phyloP scores from a whole-genome alignment of 2,329 filamentous ascomycete genomes.

The Tolypocladium guangdongense region DNA sequence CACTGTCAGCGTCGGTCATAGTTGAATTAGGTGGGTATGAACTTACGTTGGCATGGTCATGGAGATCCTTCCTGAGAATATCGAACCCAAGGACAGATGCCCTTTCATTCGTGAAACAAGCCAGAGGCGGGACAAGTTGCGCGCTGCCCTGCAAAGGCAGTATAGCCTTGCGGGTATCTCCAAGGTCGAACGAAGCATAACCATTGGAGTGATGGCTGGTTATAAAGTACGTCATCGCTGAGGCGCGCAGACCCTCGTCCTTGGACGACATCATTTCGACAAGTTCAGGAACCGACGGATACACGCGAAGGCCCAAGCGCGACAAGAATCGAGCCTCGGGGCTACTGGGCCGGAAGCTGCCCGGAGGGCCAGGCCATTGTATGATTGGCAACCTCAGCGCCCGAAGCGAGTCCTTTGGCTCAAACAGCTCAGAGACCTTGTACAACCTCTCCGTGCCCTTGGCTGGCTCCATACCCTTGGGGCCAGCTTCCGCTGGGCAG shows the following conservation, averaged over 20 bases:
- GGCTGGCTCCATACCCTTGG: slow-evolving; percentile 41
- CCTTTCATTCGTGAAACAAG: slow-evolving; percentile 73
- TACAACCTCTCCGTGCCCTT: slow-evolving; percentile 46
- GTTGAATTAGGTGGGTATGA: neutral
- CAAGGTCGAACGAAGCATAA: slow-evolving; percentile 56
- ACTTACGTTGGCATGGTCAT: slow-evolving; percentile 55
- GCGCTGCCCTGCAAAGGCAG: slow-evolving; percentile 63
- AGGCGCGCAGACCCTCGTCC: slow-evolving; percentile 47
- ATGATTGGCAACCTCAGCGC: slow-evolving; percentile 63
- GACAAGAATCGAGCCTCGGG: slow-evolving; percentile 66
- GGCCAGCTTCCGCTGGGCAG: slow-evolving; percentile 64
- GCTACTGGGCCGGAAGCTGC: slow-evolving; percentile 52
- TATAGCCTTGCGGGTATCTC: slow-evolving; percentile 44
- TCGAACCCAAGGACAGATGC: slow-evolving; percentile 71
- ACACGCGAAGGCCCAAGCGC: slow-evolving; percentile 59
- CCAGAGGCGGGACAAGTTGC: slow-evolving; percentile 58
- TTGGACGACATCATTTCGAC: slow-evolving; percentile 65
- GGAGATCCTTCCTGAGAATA: slow-evolving; percentile 66
- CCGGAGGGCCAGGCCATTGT: slow-evolving; percentile 63
- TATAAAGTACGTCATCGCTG: slow-evolving; percentile 73
- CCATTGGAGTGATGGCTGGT: slow-evolving; percentile 66
- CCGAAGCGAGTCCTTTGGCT: slow-evolving; percentile 62
- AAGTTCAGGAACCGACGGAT: slow-evolving; percentile 63
- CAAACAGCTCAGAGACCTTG: slow-evolving; percentile 68
- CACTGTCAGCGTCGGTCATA: slow-evolving; percentile 2